Evolutionary conservation across 495 filamentous ascomycete species (phyloP).

Genomic region (Penicillium coprophilum): DNA sequence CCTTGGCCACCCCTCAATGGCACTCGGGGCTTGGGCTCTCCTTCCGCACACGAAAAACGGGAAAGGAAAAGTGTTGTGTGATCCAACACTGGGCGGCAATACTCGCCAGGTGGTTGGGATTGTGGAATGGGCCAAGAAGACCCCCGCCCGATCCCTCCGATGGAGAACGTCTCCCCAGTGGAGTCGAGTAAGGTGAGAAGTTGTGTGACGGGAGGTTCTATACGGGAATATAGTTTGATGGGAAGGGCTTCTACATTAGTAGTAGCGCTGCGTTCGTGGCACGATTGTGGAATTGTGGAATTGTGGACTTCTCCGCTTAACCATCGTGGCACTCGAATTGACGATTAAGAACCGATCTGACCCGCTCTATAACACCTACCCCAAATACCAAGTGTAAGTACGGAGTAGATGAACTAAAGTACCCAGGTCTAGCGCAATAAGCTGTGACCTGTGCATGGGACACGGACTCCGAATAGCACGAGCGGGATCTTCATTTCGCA

Average conservation of each 20-base stretch:
- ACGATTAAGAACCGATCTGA: conserved; percentile 7
- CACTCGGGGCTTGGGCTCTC: not conserved
- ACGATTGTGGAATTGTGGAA: not conserved
- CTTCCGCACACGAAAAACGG: not conserved
- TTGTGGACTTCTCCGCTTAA: not conserved
- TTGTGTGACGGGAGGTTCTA: not conserved
- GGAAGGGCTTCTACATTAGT: not conserved
- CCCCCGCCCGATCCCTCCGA: conserved; percentile 1
- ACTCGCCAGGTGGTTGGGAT: conserved; percentile 9
- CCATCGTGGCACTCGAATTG: conserved; percentile 13
- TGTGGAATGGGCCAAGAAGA: conserved; percentile 12
- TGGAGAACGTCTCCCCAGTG: conserved; percentile 1
- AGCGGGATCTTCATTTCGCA: conserved; percentile 11
- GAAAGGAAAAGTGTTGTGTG: not conserved
- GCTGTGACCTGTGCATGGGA: conserved; percentile 34
- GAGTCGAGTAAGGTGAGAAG: not conserved
- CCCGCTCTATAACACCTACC: conserved; percentile 1
- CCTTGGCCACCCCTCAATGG: conserved; percentile 12
- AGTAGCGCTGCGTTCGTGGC: conserved; percentile 10
- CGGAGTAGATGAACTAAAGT: not conserved
- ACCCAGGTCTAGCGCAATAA: conserved; percentile 20
- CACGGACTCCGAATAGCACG: conserved; percentile 13
- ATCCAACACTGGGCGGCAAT: conserved; percentile 1
- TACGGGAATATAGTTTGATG: not conserved
- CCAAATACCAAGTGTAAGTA: conserved; percentile 7